Evolutionary conservation across 805 yeast genomes (phyloP), one percentile per base, ranked within the genome.

Genomic region (Yamadazyma ubonensis): DNA sequence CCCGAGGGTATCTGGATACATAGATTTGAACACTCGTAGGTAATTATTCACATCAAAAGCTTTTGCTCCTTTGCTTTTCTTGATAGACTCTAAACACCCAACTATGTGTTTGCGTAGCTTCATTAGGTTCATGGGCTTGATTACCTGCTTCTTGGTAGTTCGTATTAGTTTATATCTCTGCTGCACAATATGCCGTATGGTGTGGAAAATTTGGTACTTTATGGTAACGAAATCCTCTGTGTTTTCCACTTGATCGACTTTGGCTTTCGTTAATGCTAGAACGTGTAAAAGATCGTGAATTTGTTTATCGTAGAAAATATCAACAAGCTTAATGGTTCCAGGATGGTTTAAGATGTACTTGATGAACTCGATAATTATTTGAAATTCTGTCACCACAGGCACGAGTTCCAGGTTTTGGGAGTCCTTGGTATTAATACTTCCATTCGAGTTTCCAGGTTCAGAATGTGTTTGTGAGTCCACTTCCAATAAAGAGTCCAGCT

Each of bases 141-240:
- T 59, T 3, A 38, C 46, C 45, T 59, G 63, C 4, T 48, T 36
- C 21, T 45, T 58, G 2, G 59, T 49, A 3, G 55, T 58, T 6
- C 36, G 34, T n/a, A 63, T 58, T 3, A 63, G 44, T 6, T 52
- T 51, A 18, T 41, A 42, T 10, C 46, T 29, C 2, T 39, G 38
- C 26, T 59, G 67, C 15, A 62, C 33, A 21, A 43, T 32, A 34
- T 61, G 65, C 33, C 67, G 44, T 17, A 57, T 52, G 16, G 48
- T 33, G 34, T 62, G 66, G 28, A 63, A 62, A 4, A 55, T 36
- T 11, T 39, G 22, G 15, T 31, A 37, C 25, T 43, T 46, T n/a
- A 30, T 18, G 2, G 30, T 22, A 6, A 29, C 14, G 23, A 39
- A 46, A 16, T 41, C 42, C 2, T 29, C 17, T 12, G 2, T 14